Percentiles rank a stretch among this genome's conserved stretches.
Conservation (phyloP, 371 early-diverging fungal genomes). For the Sanchytrium tribonematis region DNA sequence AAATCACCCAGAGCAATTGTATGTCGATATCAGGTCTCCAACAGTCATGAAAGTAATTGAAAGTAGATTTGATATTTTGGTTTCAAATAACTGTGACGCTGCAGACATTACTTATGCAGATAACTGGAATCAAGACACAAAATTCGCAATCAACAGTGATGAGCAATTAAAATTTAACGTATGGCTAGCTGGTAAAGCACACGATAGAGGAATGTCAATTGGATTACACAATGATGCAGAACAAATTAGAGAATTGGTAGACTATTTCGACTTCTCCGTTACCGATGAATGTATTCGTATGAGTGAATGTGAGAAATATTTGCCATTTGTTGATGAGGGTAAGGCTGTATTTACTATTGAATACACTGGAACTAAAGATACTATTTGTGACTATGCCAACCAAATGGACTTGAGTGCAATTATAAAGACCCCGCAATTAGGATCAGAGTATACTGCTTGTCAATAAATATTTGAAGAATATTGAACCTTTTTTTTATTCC, state of each 20-base stretch:
- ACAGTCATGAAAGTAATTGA: too few relatives aligned
- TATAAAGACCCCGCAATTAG: too few relatives aligned
- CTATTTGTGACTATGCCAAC: too few relatives aligned
- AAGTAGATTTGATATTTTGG: background rate
- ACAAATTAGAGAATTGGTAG: slow-evolving; percentile 2
- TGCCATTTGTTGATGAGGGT: slow-evolving; percentile 3
- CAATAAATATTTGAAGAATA: too few relatives aligned
- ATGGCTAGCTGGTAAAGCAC: slow-evolving; percentile 6
- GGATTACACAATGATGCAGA: slow-evolving; percentile 8
- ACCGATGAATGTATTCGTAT: slow-evolving; percentile 7
- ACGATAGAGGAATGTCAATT: slow-evolving; percentile 4
- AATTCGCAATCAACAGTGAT: slow-evolving; percentile 6
- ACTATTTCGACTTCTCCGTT: slow-evolving; percentile 7
- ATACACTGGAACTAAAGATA: too few relatives aligned
- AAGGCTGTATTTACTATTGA: slow-evolving; percentile 9
- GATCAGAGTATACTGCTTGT: too few relatives aligned
- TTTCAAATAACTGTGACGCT: slow-evolving; percentile 3
- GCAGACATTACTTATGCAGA: slow-evolving; percentile 12
- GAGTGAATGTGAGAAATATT: slow-evolving; percentile 4
- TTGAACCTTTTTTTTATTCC: too few relatives aligned
- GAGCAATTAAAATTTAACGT: slow-evolving; percentile 7
- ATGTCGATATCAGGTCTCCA: too few relatives aligned
- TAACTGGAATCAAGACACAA: slow-evolving; percentile 5
- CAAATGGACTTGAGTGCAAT: too few relatives aligned
- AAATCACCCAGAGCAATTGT: too few relatives aligned